Evolutionary conservation across 768 basidiomycete genomes (phyloP).

Genomic region (Mycena crocata): DNA sequence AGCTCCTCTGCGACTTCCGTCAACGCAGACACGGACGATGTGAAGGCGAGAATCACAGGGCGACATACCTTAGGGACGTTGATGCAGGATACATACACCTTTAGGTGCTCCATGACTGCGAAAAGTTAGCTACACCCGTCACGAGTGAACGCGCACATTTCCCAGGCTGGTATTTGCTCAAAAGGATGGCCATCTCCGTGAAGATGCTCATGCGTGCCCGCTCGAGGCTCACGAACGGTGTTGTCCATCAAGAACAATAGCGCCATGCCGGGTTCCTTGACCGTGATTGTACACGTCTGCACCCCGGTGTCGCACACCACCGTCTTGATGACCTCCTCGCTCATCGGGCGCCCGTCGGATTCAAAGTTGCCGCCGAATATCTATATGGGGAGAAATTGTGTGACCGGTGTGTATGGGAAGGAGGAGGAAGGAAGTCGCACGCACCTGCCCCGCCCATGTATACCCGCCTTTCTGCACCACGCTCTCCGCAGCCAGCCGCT

Average conservation of each 20-base stretch:
- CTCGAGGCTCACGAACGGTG: constrained; percentile 92
- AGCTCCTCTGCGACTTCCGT: constrained; percentile 95
- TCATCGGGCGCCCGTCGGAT: constrained; percentile 75
- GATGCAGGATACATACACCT: constrained; percentile 94
- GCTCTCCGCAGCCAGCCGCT: constrained; percentile 59
- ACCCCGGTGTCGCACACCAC: constrained; percentile 66
- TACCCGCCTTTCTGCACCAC: constrained; percentile 72
- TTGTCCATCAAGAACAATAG: constrained; percentile 74
- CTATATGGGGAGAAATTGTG: constrained; percentile 43
- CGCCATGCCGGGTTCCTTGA: constrained; percentile 79
- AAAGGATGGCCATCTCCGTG: constrained; percentile 90
- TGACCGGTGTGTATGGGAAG: no score
- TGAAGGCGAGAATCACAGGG: constrained; percentile 61
- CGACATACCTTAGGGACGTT: constrained; percentile 90
- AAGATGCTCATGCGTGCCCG: constrained; percentile 99
- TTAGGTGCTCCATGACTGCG: constrained; percentile 97
- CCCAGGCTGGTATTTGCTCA: constrained; percentile 95
- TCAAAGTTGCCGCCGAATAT: constrained; percentile 71
- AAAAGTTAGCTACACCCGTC: constrained; percentile 10
- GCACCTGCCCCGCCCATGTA: constrained; percentile 82
- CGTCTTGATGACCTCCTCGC: constrained; percentile 63
- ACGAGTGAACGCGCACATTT: constrained; percentile 88
- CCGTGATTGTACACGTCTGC: constrained; percentile 66
- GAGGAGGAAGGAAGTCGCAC: no score
- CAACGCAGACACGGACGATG: constrained; percentile 86